Conservation (phyloP, 2,329 filamentous ascomycete species). For the Sporothrix humicola region DNA sequence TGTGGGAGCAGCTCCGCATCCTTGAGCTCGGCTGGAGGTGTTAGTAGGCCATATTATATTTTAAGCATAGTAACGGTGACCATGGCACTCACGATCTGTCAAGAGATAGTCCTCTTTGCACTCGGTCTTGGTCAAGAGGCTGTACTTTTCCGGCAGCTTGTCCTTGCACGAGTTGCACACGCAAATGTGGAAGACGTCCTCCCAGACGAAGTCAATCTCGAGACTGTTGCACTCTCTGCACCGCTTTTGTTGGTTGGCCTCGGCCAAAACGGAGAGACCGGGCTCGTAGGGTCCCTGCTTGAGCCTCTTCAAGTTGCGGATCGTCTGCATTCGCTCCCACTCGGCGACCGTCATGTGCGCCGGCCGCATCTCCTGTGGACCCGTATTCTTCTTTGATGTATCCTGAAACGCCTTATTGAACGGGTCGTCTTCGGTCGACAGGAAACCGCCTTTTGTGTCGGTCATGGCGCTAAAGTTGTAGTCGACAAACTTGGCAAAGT, state of each 20-base stretch:
- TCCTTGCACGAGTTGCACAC: constrained; percentile 90
- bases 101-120: constrained; percentile 93
- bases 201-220: constrained; percentile 96
- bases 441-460: constrained; percentile 94
- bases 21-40: constrained; percentile 76
- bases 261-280: constrained; percentile 74
- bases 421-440: constrained; percentile 90
- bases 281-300: constrained; percentile 88
- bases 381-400: constrained; percentile 46
- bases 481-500: constrained; percentile 93
- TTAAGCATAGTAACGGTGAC: neutral
- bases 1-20: constrained; percentile 87
- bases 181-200: constrained; percentile 76
- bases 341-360: constrained; percentile 87
- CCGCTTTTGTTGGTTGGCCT: constrained; percentile 68
- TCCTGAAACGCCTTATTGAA: constrained; percentile 74
- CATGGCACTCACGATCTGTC: constrained; percentile 73
- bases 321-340: constrained; percentile 84
- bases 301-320: constrained; percentile 72
- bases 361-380: constrained; percentile 64
- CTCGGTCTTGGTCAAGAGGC: constrained; percentile 94
- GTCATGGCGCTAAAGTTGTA: constrained; percentile 99
- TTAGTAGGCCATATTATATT: neutral
- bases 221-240: constrained; percentile 82
- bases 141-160: constrained; percentile 88